Percentiles rank a stretch among this genome's conserved stretches.
Evolutionary conservation across 2,329 filamentous ascomycete species (phyloP).

Genomic region (Trichoderma gracile): DNA sequence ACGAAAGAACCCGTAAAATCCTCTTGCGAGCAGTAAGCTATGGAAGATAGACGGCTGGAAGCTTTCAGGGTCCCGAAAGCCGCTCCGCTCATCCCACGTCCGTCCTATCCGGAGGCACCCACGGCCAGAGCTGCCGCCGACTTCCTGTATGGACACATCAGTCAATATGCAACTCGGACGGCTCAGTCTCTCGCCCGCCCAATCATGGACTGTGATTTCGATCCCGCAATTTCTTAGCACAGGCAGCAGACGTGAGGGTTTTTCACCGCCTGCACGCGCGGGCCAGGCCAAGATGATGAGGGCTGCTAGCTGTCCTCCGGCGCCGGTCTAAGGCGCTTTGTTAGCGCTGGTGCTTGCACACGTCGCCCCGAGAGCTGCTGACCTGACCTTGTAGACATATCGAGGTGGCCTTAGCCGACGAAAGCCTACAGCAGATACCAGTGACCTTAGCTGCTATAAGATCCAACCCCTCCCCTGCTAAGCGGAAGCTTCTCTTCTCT

Average conservation of each 20-base stretch:
- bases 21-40: neutral
- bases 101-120: conserved; percentile 9
- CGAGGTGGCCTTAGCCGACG: neutral
- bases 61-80: conserved; percentile 9
- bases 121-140: neutral
- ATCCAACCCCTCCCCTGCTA: conserved; percentile 1
- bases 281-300: conserved; percentile 11
- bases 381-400: too few relatives aligned
- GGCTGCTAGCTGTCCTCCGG: too few relatives aligned
- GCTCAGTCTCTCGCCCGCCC: neutral
- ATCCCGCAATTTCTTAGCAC: conserved; percentile 1
- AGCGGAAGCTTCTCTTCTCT: neutral
- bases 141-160: neutral
- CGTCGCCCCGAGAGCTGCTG: neutral
- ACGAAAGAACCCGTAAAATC: neutral
- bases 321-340: neutral
- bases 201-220: conserved; percentile 2
- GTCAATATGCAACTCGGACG: too few relatives aligned
- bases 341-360: conserved; percentile 8
- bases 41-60: neutral
- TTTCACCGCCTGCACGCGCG: conserved; percentile 21
- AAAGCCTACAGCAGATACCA: too few relatives aligned
- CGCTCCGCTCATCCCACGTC: neutral
- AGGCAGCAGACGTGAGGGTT: neutral
- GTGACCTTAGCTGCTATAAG: neutral